phyloP scores from a whole-genome alignment of 345 rosid genomes.

The Pistacia atlantica region DNA sequence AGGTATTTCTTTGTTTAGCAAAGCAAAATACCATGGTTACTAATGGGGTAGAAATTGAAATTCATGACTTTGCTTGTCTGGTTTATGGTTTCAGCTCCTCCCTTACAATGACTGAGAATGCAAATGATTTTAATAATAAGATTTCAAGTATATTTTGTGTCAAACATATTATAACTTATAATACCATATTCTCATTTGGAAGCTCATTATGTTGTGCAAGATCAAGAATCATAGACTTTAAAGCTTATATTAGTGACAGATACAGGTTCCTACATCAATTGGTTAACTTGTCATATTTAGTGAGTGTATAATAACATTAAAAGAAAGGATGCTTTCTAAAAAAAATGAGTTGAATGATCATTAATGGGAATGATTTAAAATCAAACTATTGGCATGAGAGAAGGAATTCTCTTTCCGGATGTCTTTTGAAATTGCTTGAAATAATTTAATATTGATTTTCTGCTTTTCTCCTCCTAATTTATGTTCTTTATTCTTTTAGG shows the following conservation, averaged over 20 bases:
- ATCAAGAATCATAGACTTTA: neutral
- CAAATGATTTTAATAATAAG: neutral
- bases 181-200: neutral
- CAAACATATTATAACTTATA: neutral
- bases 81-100: neutral
- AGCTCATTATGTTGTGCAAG: neutral
- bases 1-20: neutral
- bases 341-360: no score
- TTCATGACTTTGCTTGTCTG: neutral
- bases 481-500: slow-evolving; percentile 26
- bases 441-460: neutral
- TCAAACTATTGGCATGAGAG: neutral
- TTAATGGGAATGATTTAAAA: no score
- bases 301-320: no score
- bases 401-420: neutral
- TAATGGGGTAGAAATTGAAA: neutral
- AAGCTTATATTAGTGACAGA: neutral
- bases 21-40: neutral
- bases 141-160: neutral
- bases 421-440: neutral
- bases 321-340: no score
- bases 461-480: neutral
- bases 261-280: neutral
- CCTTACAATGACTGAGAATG: neutral
- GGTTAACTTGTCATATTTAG: neutral